These are phyloP conservation scores for Fusarium chaquense DNA, from an alignment of 2,329 filamentous ascomycete species.

Conservation along the genomic window DNA sequence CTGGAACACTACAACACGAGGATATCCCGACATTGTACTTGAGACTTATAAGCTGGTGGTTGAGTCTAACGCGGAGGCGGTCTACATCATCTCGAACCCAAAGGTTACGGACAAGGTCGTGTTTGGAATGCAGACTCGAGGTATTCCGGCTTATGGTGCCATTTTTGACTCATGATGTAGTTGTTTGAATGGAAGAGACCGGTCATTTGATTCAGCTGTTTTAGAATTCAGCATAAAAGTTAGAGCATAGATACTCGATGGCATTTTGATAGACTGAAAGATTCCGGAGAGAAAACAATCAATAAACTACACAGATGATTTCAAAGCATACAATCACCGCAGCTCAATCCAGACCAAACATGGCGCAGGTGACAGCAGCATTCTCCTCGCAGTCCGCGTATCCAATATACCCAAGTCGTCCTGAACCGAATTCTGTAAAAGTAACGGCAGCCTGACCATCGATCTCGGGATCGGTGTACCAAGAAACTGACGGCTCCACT, in stretches of 20 bases:
- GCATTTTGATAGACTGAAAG: too few relatives aligned
- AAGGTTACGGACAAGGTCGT: conserved; percentile 28
- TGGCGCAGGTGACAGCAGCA: accelerated
- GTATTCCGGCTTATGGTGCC: conserved; percentile 10
- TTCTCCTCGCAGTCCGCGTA: accelerated
- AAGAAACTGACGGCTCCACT: neutral
- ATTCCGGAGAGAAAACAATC: neutral
- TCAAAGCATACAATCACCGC: too few relatives aligned
- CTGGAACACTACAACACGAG: conserved; percentile 21
- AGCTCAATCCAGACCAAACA: neutral
- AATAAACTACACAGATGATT: neutral
- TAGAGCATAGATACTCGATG: too few relatives aligned
- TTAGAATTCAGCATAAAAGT: neutral
- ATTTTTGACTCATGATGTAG: conserved; percentile 11
- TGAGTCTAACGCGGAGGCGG: conserved; percentile 20
- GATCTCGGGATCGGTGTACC: neutral
- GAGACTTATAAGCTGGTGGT: conserved; percentile 25
- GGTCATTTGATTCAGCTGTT: too few relatives aligned
- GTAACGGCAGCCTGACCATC: neutral
- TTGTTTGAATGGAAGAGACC: neutral
- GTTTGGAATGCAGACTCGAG: conserved; percentile 8
- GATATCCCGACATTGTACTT: conserved; percentile 15
- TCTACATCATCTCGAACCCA: conserved; percentile 20
- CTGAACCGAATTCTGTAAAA: neutral
- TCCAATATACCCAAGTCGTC: neutral